A percentile compares a stretch with the other conserved stretches of the same genome.
phyloP scores from a whole-genome alignment of 768 basidiomycete species.

The Lentinula boryana region DNA sequence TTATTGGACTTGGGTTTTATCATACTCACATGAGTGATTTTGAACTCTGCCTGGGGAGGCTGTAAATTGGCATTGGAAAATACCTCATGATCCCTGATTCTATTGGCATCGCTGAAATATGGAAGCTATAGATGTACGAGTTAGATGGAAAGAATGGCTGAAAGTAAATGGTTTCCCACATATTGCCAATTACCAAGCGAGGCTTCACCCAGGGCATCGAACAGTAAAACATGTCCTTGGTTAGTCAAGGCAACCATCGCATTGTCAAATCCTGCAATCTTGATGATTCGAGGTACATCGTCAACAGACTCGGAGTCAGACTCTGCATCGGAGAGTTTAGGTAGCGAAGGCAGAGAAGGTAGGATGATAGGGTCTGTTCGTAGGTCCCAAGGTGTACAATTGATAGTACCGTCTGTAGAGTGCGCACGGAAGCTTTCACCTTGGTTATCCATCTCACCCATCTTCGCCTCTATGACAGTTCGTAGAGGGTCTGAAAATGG shows the following conservation, averaged over 20 bases:
- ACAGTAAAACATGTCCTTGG: constrained; percentile 70
- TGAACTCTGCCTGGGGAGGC: constrained; percentile 37
- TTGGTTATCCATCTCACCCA: constrained; percentile 39
- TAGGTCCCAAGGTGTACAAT: constrained; percentile 58
- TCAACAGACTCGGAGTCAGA: constrained; percentile 11
- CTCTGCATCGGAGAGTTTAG: constrained; percentile 33
- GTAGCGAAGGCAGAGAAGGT: constrained; percentile 56
- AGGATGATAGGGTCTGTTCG: constrained; percentile 48
- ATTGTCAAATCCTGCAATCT: constrained; percentile 75
- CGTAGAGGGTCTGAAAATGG: constrained; percentile 44
- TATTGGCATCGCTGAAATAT: constrained; percentile 59
- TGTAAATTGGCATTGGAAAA: constrained; percentile 30
- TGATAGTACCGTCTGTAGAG: constrained; percentile 37
- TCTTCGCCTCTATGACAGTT: constrained; percentile 27
- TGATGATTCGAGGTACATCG: constrained; percentile 45
- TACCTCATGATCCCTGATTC: constrained; percentile 37
- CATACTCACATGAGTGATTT: constrained; percentile 71
- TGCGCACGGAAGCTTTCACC: constrained; percentile 25
- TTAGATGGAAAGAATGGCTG: neutral
- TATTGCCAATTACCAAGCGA: constrained; percentile 59
- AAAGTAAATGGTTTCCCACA: constrained; percentile 32
- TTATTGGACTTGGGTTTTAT: neutral
- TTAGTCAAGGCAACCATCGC: constrained; percentile 78
- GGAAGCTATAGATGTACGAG: constrained; percentile 46
- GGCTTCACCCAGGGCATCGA: constrained; percentile 40